Conservation (phyloP, 192 early-diverging fungal genomes). For the Pecoramyces ruminantium region DNA sequence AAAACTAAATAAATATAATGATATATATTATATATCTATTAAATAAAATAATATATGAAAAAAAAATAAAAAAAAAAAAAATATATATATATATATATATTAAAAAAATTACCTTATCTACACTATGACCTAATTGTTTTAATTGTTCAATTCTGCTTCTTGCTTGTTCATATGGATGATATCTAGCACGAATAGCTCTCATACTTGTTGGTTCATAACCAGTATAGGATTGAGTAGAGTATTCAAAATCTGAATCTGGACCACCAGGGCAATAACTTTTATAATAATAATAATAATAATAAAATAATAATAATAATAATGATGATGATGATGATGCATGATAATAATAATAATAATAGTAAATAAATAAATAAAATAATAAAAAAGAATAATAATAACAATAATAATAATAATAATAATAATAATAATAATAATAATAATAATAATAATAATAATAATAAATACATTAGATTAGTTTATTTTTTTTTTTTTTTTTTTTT, state of each 20-base stretch:
- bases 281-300: not conserved
- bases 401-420: no score
- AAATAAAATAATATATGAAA: no score
- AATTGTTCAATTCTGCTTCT: constrained; percentile 89
- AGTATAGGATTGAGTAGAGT: constrained; percentile 99
- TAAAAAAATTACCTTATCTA: constrained; percentile 58
- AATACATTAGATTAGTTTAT: no score
- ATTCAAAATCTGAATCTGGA: constrained; percentile 98
- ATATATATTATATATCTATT: no score
- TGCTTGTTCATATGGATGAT: constrained; percentile 93
- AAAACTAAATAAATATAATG: no score
- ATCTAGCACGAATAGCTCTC: constrained; percentile 95
- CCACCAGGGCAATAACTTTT: constrained; percentile 84
- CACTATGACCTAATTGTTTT: constrained; percentile 76
- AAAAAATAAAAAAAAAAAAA: not conserved
- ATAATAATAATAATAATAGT: no score
- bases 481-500: no score
- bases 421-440: no score
- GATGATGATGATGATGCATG: no score
- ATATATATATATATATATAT: not conserved
- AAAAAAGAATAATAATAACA: no score
- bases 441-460: no score
- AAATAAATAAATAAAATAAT: no score
- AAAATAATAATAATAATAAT: not conserved
- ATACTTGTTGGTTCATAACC: constrained; percentile 98